These are phyloP conservation scores for Jackrogersella multiformis DNA, from an alignment of 495 filamentous ascomycete species.

Conservation along the genomic window DNA sequence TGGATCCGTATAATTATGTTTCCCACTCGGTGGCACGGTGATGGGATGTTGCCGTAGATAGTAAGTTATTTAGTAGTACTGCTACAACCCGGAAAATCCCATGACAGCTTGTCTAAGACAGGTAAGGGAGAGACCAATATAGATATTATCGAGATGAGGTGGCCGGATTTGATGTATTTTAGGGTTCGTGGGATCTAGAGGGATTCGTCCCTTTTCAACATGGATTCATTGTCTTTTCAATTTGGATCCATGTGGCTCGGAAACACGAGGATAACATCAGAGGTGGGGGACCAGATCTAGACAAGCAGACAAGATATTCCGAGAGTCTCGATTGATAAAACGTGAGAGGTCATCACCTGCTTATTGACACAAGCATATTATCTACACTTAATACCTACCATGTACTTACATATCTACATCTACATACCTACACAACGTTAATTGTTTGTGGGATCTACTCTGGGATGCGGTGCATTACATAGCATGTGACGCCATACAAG, in stretches of 20 bases:
- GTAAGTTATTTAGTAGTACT: not conserved
- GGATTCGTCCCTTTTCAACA: no score
- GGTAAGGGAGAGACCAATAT: constrained; percentile 11
- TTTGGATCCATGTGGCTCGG: constrained; percentile 4
- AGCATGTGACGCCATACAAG: constrained; percentile 14
- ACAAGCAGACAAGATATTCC: not conserved
- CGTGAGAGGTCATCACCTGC: not conserved
- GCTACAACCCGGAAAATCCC: constrained; percentile 11
- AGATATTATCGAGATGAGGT: not conserved
- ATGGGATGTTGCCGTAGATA: constrained; percentile 21
- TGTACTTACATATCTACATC: not conserved
- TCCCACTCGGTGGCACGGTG: constrained; percentile 19
- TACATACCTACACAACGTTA: not conserved
- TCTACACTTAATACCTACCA: no score
- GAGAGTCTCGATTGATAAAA: constrained; percentile 8
- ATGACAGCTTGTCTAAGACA: not conserved
- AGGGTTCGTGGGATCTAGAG: constrained; percentile 19
- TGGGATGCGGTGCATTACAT: constrained; percentile 13
- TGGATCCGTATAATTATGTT: not conserved
- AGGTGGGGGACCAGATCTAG: constrained; percentile 7
- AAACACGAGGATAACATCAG: not conserved
- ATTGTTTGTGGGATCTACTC: constrained; percentile 22
- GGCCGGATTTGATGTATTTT: not conserved
- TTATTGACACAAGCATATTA: no score
- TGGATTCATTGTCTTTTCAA: not conserved